phyloP scores from a whole-genome alignment of 2,329 filamentous ascomycete genomes.

The Aspergillus novofumigatus region DNA sequence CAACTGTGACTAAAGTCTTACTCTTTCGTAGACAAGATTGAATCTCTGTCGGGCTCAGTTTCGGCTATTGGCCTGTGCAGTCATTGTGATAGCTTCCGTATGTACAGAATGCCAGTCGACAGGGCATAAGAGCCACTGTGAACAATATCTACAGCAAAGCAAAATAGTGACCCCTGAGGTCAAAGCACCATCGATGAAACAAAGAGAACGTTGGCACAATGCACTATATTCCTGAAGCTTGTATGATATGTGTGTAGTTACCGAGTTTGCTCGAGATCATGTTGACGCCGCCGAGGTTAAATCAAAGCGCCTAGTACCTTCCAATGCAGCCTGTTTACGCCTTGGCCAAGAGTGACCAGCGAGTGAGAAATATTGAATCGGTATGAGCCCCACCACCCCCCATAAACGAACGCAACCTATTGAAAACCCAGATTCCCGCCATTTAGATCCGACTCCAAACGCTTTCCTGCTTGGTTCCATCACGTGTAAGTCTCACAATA shows the following conservation, averaged over 20 bases:
- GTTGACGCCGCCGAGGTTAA: background rate
- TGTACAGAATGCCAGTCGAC: too few species aligned
- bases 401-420: background rate
- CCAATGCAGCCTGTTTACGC: background rate
- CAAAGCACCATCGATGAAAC: background rate
- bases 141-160: background rate
- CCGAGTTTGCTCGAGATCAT: background rate
- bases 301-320: background rate
- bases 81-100: too few species aligned
- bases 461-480: background rate
- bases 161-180: background rate
- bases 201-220: background rate
- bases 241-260: background rate
- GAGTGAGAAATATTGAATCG: background rate
- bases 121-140: too few species aligned
- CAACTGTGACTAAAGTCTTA: too few species aligned
- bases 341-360: background rate
- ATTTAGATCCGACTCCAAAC: background rate
- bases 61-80: too few species aligned
- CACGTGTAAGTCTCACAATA: background rate
- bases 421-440: background rate
- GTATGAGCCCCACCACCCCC: background rate
- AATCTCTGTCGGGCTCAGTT: too few species aligned
- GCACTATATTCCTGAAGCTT: background rate
- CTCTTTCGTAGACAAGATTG: too few species aligned